Conservation (phyloP, 139 green algal genomes). For the Monoraphidium neglectum region DNA sequence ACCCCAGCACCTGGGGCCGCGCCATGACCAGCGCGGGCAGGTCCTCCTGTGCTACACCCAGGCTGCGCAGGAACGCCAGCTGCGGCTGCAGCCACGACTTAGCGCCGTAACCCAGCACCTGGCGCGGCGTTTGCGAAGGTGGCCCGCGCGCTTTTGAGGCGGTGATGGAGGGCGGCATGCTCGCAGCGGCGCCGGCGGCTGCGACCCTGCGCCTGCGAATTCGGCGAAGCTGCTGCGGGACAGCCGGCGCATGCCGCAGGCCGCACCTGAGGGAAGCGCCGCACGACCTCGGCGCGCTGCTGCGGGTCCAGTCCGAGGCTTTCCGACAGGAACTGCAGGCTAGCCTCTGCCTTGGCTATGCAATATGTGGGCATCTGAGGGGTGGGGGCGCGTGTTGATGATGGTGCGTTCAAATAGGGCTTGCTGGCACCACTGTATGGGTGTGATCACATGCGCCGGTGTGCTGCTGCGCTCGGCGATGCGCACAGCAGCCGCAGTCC, state of each 20-base stretch:
- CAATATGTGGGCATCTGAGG: not conserved
- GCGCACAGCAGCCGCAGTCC: too few species aligned
- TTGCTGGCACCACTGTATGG: too few species aligned
- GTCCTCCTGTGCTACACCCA: slow-evolving; percentile 16
- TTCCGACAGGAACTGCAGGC: slow-evolving; percentile 10
- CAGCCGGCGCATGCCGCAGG: not conserved
- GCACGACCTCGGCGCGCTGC: slow-evolving; percentile 11
- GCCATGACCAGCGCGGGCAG: slow-evolving; percentile 17
- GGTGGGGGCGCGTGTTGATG: too few species aligned
- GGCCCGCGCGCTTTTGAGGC: not conserved
- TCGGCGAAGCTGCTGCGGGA: too few species aligned
- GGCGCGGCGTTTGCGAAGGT: not conserved
- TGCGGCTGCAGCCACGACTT: slow-evolving; percentile 17
- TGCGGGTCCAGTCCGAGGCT: slow-evolving; percentile 3
- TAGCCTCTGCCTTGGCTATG: not conserved
- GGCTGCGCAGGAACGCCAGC: slow-evolving; percentile 16
- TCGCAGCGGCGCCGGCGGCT: not conserved
- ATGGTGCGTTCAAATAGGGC: too few species aligned
- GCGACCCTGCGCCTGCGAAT: too few species aligned
- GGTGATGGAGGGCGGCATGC: not conserved
- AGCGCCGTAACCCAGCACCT: not conserved
- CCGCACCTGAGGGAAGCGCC: slow-evolving; percentile 20
- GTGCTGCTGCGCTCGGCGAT: too few species aligned
- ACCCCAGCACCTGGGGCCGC: slow-evolving; percentile 25
- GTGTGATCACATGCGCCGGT: too few species aligned